Percentiles rank a stretch among this genome's conserved stretches.
Evolutionary conservation across 2,329 filamentous ascomycete genomes (phyloP).

Genomic region (Rhynchosporium secalis): DNA sequence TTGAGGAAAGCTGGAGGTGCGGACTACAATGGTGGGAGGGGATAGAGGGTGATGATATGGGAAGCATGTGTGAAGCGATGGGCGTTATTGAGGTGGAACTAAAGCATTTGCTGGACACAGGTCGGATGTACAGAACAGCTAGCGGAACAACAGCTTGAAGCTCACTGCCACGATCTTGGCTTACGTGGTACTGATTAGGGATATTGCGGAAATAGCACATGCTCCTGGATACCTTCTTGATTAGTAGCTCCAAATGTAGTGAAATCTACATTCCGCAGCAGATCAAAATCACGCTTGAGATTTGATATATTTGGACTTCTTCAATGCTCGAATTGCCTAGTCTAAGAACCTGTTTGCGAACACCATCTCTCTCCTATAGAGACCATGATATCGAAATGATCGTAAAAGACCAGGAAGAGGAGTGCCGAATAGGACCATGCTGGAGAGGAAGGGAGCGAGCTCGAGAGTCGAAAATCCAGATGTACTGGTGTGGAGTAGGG

Average conservation of each 20-base stretch:
- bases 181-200: too few relatives aligned
- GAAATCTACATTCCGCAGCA: neutral
- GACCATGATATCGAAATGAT: constrained; percentile 31
- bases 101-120: constrained; percentile 20
- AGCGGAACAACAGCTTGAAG: neutral
- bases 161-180: neutral
- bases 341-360: constrained; percentile 30
- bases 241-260: neutral
- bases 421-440: constrained; percentile 30
- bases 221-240: neutral
- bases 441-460: constrained; percentile 32
- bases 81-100: constrained; percentile 18
- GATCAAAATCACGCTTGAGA: neutral
- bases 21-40: constrained; percentile 68
- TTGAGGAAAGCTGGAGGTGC: constrained; percentile 67
- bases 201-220: neutral
- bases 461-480: constrained; percentile 28
- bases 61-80: constrained; percentile 6
- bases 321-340: constrained; percentile 32
- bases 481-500: constrained; percentile 24
- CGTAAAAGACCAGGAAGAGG: constrained; percentile 26
- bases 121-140: neutral
- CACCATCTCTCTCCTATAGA: constrained; percentile 32
- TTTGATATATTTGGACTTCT: constrained; percentile 4
- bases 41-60: constrained; percentile 22